Conservation (phyloP, 192 early-diverging fungal species). For the Paraglomus occultum region DNA sequence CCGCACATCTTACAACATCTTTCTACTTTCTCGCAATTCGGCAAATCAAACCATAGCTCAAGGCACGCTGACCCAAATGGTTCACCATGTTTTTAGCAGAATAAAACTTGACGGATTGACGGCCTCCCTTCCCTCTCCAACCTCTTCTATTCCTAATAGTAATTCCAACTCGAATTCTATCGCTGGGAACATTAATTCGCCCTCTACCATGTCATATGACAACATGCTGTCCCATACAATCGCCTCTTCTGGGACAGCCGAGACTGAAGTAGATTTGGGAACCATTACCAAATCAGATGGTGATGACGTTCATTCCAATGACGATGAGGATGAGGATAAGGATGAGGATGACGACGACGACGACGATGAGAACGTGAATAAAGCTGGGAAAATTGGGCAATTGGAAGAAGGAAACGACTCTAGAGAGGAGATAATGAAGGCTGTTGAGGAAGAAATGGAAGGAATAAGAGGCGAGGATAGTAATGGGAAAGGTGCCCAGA, state of each 20-base stretch:
- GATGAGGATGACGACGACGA: neutral
- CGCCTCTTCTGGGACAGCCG: no score
- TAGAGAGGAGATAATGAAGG: constrained; percentile 5
- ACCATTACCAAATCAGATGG: neutral
- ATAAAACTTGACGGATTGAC: constrained; percentile 38
- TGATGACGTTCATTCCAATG: neutral
- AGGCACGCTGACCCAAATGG: constrained; percentile 87
- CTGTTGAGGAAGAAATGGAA: constrained; percentile 21
- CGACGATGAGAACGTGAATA: neutral
- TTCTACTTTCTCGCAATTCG: constrained; percentile 68
- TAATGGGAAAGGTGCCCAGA: neutral
- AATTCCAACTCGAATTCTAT: neutral
- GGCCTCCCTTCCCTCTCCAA: neutral
- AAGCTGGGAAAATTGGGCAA: neutral
- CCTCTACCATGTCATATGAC: no score
- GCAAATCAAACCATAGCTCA: constrained; percentile 85
- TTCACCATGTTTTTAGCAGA: constrained; percentile 77
- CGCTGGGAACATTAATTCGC: no score
- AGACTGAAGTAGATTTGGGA: neutral
- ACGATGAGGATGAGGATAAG: neutral
- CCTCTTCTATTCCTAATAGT: neutral
- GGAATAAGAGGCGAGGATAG: neutral
- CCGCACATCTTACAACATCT: constrained; percentile 85
- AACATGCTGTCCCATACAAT: no score
- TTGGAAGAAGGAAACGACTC: constrained; percentile 5